phyloP scores from a whole-genome alignment of 306 rosid genomes.

The Corylus avellana region DNA sequence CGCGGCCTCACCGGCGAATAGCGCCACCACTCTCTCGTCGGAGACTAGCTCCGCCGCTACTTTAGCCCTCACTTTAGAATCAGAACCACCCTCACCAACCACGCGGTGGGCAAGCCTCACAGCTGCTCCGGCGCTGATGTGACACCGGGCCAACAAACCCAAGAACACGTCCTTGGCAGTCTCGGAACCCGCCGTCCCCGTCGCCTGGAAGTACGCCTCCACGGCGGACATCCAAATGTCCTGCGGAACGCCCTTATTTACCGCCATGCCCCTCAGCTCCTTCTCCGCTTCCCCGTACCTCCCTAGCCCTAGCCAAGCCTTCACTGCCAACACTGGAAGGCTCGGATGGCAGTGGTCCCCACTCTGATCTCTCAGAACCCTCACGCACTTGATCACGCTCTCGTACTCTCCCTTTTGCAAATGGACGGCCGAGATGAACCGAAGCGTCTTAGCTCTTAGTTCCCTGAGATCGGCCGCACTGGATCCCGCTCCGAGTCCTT shows the following conservation, averaged over 20 bases:
- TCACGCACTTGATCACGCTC: slow-evolving; percentile 83
- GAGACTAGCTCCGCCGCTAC: slow-evolving; percentile 87
- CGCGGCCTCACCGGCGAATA: slow-evolving; percentile 58
- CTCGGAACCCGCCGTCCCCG: slow-evolving; percentile 87
- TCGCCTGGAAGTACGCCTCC: slow-evolving; percentile 73
- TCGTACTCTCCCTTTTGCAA: slow-evolving; percentile 81
- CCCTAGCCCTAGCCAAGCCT: slow-evolving; percentile 86
- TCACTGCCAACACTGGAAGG: slow-evolving; percentile 85
- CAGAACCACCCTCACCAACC: slow-evolving; percentile 46
- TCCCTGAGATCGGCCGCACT: slow-evolving; percentile 53
- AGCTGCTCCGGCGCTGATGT: slow-evolving; percentile 79
- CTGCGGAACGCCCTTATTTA: slow-evolving; percentile 75
- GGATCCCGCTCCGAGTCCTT: slow-evolving; percentile 55
- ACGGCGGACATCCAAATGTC: slow-evolving; percentile 87
- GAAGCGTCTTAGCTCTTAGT: slow-evolving; percentile 62
- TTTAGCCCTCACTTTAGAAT: slow-evolving; percentile 62
- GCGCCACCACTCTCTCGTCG: slow-evolving; percentile 80
- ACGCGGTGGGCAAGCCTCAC: slow-evolving; percentile 76
- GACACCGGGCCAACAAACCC: slow-evolving; percentile 85
- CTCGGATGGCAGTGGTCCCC: slow-evolving; percentile 84
- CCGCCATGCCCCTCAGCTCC: slow-evolving; percentile 86
- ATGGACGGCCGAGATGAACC: slow-evolving; percentile 84
- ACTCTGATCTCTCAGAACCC: slow-evolving; percentile 65
- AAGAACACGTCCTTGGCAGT: slow-evolving; percentile 84
- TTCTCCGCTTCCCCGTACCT: slow-evolving; percentile 79